Conservation (phyloP, 2,329 filamentous ascomycete species). For the Trichophyton simii region DNA sequence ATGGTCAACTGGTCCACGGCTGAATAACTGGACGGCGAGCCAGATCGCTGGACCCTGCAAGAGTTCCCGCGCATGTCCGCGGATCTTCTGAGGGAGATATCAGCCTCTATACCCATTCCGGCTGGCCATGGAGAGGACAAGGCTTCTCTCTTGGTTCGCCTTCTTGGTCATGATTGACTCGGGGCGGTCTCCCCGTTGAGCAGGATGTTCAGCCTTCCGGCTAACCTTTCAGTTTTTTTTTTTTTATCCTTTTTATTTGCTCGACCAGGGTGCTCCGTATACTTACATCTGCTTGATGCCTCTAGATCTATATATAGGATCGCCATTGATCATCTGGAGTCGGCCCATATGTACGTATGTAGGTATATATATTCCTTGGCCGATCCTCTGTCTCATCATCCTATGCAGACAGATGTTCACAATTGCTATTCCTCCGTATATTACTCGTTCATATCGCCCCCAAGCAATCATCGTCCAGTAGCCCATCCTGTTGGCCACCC, state of each 20-base stretch:
- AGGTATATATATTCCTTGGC: background rate
- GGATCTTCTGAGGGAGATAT: background rate
- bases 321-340: background rate
- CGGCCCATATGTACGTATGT: background rate
- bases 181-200: background rate
- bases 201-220: background rate
- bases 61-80: background rate
- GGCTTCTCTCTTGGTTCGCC: background rate
- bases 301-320: conserved; percentile 3
- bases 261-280: background rate
- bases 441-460: no score
- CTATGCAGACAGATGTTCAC: background rate
- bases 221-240: background rate
- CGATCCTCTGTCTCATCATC: background rate
- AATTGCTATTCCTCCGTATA: background rate
- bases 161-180: background rate
- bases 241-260: background rate
- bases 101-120: conserved; percentile 1
- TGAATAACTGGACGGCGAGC: background rate
- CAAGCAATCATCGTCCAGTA: no score
- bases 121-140: conserved; percentile 2
- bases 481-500: no score
- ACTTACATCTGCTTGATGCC: background rate
- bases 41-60: background rate
- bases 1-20: no score